A percentile compares a stretch with the other conserved stretches of the same genome.
phyloP scores from a whole-genome alignment of 2,329 filamentous ascomycete species.

The Anisogramma anomala region DNA sequence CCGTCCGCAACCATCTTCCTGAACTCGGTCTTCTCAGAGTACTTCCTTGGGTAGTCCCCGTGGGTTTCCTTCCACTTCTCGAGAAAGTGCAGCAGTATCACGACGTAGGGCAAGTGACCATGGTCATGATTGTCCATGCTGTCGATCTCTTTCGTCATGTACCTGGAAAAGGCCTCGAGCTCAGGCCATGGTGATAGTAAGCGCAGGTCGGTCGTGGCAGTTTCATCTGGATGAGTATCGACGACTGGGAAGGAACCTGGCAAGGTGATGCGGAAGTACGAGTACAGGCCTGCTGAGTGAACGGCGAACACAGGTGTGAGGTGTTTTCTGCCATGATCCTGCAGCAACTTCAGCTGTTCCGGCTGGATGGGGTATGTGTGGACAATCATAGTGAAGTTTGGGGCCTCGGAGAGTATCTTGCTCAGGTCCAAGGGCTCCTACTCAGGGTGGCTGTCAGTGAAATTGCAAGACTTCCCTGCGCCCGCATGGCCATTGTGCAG shows the following conservation, averaged over 20 bases:
- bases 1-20: slow-evolving; percentile 55
- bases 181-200: slow-evolving; percentile 80
- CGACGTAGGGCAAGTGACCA: slow-evolving; percentile 80
- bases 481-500: neutral
- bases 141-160: slow-evolving; percentile 59
- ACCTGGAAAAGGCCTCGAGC: slow-evolving; percentile 52
- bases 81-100: slow-evolving; percentile 72
- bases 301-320: slow-evolving; percentile 68
- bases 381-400: slow-evolving; percentile 41
- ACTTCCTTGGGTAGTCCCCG: slow-evolving; percentile 58
- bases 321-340: slow-evolving; percentile 38
- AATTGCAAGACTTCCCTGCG: slow-evolving; percentile 4
- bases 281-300: slow-evolving; percentile 86
- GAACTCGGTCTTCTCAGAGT: slow-evolving; percentile 80
- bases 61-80: slow-evolving; percentile 66
- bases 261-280: slow-evolving; percentile 70
- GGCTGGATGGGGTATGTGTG: slow-evolving; percentile 39
- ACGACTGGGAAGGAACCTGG: slow-evolving; percentile 80
- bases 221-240: slow-evolving; percentile 87
- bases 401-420: slow-evolving; percentile 28
- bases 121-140: slow-evolving; percentile 67
- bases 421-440: slow-evolving; percentile 14
- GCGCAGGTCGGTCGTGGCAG: slow-evolving; percentile 73
- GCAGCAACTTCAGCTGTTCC: slow-evolving; percentile 32
- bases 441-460: neutral